Base-by-base conservation (phyloP, 345 rosid genomes). In the Triadica sebifera region DNA sequence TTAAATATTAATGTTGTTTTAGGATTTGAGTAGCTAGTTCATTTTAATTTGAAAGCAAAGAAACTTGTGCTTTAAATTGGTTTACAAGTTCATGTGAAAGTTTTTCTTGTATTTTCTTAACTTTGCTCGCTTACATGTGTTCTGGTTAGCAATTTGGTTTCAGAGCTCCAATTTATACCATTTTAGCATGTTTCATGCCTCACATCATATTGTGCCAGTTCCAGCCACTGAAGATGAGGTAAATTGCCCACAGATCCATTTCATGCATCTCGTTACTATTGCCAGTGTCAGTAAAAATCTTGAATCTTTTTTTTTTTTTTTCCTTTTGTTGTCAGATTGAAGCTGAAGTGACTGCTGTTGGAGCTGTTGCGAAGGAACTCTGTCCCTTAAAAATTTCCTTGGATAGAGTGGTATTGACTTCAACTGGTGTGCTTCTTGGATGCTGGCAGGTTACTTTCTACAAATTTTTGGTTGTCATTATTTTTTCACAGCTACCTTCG, bases 181-280 rank as follows among this genome's bases (percentile, higher is more conserved):
- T 81, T 95, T 91, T 74, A 95, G 99, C 81, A 91, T 91, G 96
- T 93, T 95, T 73, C 98, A 94, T 55, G 96, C 98, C 57, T 91
- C 98, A 0, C 96, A 94, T 82, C 97, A 94, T 79, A 83, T 92
- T 64, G 45, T 70, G 74, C 84, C 98, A 51, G 89, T 90, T 78
- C 87, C 92, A 74, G 96, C 96, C 62, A 78, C 92, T 39, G 88
- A 89, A 79, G 83, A 77, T 60, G 93, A 95, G n/a, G n/a, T n/a
- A n/a, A n/a, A n/a, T n/a, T n/a, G n/a, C n/a, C n/a, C n/a, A n/a
- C n/a, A n/a, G n/a, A n/a, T n/a, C n/a, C 47, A 50, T 76, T n/a
- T 25, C 53, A 19, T 53, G 24, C 38, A 3, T 63, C 74, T 53
- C 58, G 49, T 61, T 65, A 5, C 64, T 65, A 38, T 78, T 60